Percentiles rank a stretch among this genome's conserved stretches.
Conservation (phyloP, 345 rosid species). For the Passiflora organensis region DNA sequence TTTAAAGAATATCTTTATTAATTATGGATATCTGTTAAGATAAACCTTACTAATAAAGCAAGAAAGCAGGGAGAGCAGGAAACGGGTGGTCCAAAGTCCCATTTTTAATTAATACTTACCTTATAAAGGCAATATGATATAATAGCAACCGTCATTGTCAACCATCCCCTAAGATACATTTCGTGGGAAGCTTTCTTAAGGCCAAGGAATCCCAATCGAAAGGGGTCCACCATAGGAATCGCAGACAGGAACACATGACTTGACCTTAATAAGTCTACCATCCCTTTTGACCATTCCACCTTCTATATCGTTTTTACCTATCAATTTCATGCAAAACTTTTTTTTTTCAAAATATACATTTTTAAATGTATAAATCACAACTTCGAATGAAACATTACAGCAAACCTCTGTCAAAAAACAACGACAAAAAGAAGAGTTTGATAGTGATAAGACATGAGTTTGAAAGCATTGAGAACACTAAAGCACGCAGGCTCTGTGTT, state of each 20-base stretch:
- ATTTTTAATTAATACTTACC: neutral
- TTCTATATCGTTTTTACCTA: neutral
- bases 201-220: neutral
- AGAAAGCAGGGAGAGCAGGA: no score
- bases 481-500: no score
- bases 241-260: conserved; percentile 22
- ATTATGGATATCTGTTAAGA: no score
- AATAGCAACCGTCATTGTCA: neutral
- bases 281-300: conserved; percentile 34
- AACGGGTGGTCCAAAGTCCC: neutral
- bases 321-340: neutral
- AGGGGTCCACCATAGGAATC: neutral
- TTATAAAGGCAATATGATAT: neutral
- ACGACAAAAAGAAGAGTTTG: no score
- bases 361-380: no score
- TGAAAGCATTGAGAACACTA: no score
- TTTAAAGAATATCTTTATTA: no score
- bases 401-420: no score
- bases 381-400: no score
- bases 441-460: no score
- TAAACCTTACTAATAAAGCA: no score
- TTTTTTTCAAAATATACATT: no score
- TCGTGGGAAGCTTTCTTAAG: neutral
- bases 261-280: conserved; percentile 2
- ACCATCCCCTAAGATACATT: neutral